Evolutionary conservation across 176 grass and related monocot genomes (phyloP).

Genomic region (Juncus effusus): DNA sequence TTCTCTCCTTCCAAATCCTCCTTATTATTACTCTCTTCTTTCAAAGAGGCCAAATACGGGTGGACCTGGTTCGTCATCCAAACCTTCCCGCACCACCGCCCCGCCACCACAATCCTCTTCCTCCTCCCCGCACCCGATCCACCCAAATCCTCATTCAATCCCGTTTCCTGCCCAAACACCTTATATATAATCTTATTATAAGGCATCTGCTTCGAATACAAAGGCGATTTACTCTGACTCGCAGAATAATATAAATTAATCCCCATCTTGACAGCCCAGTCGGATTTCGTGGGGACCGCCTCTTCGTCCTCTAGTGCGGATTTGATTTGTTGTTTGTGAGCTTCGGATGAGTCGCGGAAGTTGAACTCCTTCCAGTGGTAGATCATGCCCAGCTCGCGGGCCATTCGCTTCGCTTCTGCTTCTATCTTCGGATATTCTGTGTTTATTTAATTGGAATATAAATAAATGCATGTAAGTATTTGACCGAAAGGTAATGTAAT

Average conservation of each 20-base stretch:
- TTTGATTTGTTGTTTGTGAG: slow-evolving; percentile 53
- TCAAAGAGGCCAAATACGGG: slow-evolving; percentile 52
- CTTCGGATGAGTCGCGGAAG: slow-evolving; percentile 56
- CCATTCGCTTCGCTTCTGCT: slow-evolving; percentile 62
- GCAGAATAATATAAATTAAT: slow-evolving; percentile 98
- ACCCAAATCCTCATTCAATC: slow-evolving; percentile 32
- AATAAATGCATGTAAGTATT: slow-evolving; percentile 10
- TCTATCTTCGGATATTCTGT: slow-evolving; percentile 90
- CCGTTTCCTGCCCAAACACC: slow-evolving; percentile 68
- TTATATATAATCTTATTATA: slow-evolving; percentile 96
- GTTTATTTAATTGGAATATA: slow-evolving; percentile 14
- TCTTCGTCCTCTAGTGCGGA: slow-evolving; percentile 78
- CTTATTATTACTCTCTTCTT: slow-evolving; percentile 35
- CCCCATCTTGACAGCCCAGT: slow-evolving; percentile 97
- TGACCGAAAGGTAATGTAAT: background rate
- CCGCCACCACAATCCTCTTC: slow-evolving; percentile 83
- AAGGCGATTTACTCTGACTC: slow-evolving; percentile 86
- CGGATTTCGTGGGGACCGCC: slow-evolving; percentile 71
- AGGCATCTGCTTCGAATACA: slow-evolving; percentile 96
- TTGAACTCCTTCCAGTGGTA: slow-evolving; percentile 74
- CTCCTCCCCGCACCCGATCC: slow-evolving; percentile 33
- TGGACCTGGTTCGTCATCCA: slow-evolving; percentile 99
- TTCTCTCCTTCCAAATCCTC: slow-evolving; percentile 27
- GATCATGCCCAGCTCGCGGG: slow-evolving; percentile 63
- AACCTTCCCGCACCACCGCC: slow-evolving; percentile 90